Percentiles rank a stretch among this genome's conserved stretches.
Conservation (phyloP, 1,284 basidiomycete species). For the Trichosporon asahii region DNA sequence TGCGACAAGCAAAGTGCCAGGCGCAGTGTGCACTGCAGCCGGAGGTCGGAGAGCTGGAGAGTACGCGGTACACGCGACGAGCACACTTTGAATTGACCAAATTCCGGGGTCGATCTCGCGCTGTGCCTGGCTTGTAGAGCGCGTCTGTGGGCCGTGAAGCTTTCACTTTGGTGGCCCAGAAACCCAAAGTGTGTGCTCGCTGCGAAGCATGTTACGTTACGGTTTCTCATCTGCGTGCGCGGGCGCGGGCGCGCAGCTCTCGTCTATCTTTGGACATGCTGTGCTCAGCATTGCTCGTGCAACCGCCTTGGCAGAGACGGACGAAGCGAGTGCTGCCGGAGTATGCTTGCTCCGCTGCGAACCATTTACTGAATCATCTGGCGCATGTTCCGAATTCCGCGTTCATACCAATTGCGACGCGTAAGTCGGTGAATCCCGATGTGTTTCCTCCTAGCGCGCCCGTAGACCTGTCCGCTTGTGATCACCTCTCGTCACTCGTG, state of each 20-base stretch:
- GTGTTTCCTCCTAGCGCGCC: neutral
- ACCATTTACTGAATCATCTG: neutral
- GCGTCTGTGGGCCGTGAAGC: neutral
- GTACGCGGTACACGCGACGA: neutral
- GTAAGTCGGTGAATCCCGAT: too few species aligned
- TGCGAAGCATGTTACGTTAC: neutral
- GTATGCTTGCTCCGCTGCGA: neutral
- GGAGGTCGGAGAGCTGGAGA: too few species aligned
- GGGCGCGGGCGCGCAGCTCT: too few species aligned
- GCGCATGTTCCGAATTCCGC: too few species aligned
- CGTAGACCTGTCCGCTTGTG: neutral
- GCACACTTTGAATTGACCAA: neutral
- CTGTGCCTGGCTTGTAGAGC: neutral
- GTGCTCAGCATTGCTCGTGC: too few species aligned
- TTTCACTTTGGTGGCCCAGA: neutral
- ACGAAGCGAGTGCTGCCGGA: too few species aligned
- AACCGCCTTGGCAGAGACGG: too few species aligned
- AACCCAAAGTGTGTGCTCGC: neutral
- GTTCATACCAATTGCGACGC: too few species aligned
- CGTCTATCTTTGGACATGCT: too few species aligned
- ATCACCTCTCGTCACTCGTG: neutral
- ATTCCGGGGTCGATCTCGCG: neutral
- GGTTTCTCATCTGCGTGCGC: too few species aligned
- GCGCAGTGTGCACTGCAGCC: too few species aligned
- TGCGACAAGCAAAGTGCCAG: too few species aligned